phyloP scores from a whole-genome alignment of 1,284 basidiomycete genomes.

The Boletus nobilissimus region DNA sequence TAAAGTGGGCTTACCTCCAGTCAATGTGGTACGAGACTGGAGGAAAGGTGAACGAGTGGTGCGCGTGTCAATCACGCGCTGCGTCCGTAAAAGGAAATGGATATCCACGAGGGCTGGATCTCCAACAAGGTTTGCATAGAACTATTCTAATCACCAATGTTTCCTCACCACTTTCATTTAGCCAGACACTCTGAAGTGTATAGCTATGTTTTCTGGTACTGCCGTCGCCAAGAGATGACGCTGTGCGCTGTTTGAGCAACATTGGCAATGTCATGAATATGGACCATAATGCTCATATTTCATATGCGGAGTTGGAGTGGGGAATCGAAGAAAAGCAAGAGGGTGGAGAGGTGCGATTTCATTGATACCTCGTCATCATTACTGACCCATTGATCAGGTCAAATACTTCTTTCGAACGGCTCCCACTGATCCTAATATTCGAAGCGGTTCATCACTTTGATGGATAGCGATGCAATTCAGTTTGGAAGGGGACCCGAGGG shows the following conservation, averaged over 20 bases:
- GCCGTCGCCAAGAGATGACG: neutral
- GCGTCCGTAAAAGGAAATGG: no score
- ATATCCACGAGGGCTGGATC: no score
- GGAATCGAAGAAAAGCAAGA: slow-evolving; percentile 11
- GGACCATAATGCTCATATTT: neutral
- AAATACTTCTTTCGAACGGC: slow-evolving; percentile 14
- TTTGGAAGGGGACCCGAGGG: slow-evolving; percentile 5
- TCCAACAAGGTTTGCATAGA: neutral
- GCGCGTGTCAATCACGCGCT: no score
- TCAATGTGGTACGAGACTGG: no score
- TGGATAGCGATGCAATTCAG: slow-evolving; percentile 10
- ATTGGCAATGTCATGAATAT: slow-evolving; percentile 15
- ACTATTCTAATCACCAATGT: neutral
- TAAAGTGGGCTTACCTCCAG: no score
- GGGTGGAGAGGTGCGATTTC: slow-evolving; percentile 4
- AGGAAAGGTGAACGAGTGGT: no score
- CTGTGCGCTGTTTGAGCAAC: neutral
- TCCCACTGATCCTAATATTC: neutral
- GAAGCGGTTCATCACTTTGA: neutral
- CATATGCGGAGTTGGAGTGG: slow-evolving; percentile 9
- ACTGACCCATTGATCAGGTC: slow-evolving; percentile 3
- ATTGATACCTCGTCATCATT: neutral
- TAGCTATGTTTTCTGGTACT: slow-evolving; percentile 10
- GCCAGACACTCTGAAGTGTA: slow-evolving; percentile 2
- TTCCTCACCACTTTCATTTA: neutral